Conservation (phyloP, 1,139 yeast genomes). For the Kurtzmaniella quercitrusa region DNA sequence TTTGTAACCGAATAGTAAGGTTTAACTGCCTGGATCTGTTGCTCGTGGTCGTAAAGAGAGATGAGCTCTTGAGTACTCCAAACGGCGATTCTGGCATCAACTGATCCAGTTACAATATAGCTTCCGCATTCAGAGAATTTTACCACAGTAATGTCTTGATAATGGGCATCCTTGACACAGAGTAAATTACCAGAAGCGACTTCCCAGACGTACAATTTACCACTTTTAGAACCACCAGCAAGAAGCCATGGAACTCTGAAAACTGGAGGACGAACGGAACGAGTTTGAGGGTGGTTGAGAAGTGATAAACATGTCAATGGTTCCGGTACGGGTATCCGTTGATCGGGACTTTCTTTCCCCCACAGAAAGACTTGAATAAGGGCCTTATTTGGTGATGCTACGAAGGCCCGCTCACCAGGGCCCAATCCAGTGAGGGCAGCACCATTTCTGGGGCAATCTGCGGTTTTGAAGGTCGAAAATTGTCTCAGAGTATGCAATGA, state of each 20-base stretch:
- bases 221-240: constrained; percentile 68
- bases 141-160: constrained; percentile 64
- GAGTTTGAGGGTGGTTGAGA: constrained; percentile 32
- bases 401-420: constrained; percentile 46
- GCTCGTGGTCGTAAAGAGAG: constrained; percentile 22
- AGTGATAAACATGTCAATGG: constrained; percentile 56
- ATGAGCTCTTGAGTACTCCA: constrained; percentile 70
- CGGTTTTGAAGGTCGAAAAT: constrained; percentile 51
- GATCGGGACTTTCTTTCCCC: constrained; percentile 80
- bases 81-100: constrained; percentile 72
- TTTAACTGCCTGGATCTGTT: constrained; percentile 20
- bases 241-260: constrained; percentile 63
- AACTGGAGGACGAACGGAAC: constrained; percentile 6
- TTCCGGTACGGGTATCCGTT: constrained; percentile 84
- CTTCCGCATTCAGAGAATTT: constrained; percentile 63
- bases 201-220: constrained; percentile 84
- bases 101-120: constrained; percentile 69
- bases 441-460: constrained; percentile 46
- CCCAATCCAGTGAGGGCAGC: constrained; percentile 42
- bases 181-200: constrained; percentile 71
- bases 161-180: constrained; percentile 77
- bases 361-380: constrained; percentile 68
- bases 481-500: constrained; percentile 51
- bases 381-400: constrained; percentile 67
- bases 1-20: constrained; percentile 59